These are phyloP conservation scores for Solanum hybrid DNA, from an alignment of 305 asterid species.

Conservation along the genomic window DNA sequence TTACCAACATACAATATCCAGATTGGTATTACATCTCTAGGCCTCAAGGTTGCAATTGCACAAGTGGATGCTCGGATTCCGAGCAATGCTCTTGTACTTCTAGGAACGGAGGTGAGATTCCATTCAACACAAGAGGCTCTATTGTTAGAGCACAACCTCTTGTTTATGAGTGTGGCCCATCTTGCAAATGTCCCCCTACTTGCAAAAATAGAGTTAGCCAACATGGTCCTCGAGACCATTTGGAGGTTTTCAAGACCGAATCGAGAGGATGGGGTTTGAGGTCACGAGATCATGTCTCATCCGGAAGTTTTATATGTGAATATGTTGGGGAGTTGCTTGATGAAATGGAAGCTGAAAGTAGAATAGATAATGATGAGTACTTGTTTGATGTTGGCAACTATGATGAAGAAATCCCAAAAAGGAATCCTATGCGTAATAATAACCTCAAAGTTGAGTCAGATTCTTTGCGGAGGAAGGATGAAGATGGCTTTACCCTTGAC, in stretches of 20 bases:
- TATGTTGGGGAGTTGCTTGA: slow-evolving; percentile 25
- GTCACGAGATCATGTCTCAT: slow-evolving; percentile 7
- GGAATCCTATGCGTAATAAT: neutral
- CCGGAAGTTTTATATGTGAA: slow-evolving; percentile 25
- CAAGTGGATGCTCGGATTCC: slow-evolving; percentile 15
- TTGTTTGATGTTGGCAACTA: slow-evolving; percentile 19
- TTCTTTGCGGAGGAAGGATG: neutral
- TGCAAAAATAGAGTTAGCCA: slow-evolving; percentile 25
- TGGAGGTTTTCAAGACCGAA: slow-evolving; percentile 23
- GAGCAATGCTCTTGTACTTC: slow-evolving; percentile 10
- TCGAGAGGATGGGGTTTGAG: slow-evolving; percentile 31
- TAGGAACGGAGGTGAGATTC: slow-evolving; percentile 15
- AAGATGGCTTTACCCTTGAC: slow-evolving; percentile 20
- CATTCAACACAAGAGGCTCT: slow-evolving; percentile 15
- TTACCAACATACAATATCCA: slow-evolving; percentile 10
- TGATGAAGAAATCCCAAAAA: neutral
- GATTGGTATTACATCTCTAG: neutral
- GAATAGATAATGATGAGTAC: slow-evolving; percentile 12
- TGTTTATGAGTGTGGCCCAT: slow-evolving; percentile 25
- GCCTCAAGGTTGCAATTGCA: slow-evolving; percentile 15
- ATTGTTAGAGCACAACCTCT: neutral
- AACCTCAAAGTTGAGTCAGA: neutral
- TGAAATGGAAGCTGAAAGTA: slow-evolving; percentile 18
- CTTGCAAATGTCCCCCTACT: slow-evolving; percentile 25
- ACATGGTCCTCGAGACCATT: slow-evolving; percentile 5